These are phyloP conservation scores for Dichomitus squalens DNA, from an alignment of 1,284 basidiomycete species.

Conservation along the genomic window DNA sequence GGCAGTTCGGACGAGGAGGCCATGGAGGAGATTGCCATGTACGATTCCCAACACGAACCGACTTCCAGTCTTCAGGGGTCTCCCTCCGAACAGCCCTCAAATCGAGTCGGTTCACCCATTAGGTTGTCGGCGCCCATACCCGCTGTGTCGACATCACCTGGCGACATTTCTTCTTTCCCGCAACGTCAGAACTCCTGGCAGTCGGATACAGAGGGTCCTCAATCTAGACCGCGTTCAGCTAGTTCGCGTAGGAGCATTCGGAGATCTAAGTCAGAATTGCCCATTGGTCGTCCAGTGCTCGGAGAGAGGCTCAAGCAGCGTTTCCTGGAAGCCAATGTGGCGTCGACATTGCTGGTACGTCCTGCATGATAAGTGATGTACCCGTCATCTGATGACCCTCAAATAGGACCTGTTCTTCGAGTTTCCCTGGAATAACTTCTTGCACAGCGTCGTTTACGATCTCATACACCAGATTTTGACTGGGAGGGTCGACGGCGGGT, in stretches of 20 bases:
- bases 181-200: conserved; percentile 32
- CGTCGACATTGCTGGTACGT: conserved; percentile 76
- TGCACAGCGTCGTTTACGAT: conserved; percentile 98
- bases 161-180: conserved; percentile 26
- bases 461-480: conserved; percentile 95
- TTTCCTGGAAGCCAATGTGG: conserved; percentile 73
- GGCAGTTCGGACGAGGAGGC: conserved; percentile 73
- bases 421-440: conserved; percentile 97
- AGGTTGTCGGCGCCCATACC: conserved; percentile 7
- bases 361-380: neutral
- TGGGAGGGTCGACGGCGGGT: conserved; percentile 75
- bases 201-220: conserved; percentile 39
- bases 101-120: conserved; percentile 14
- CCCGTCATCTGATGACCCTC: neutral
- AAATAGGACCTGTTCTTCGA: conserved; percentile 90
- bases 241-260: conserved; percentile 57
- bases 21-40: conserved; percentile 79
- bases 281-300: conserved; percentile 42
- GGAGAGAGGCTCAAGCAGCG: conserved; percentile 82
- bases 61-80: neutral
- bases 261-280: conserved; percentile 41
- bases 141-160: conserved; percentile 25
- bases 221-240: conserved; percentile 40
- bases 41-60: conserved; percentile 47
- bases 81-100: conserved; percentile 4